Base-by-base conservation (phyloP, 2,329 filamentous ascomycete species). In the Monilinia vaccinii-corymbosi region DNA sequence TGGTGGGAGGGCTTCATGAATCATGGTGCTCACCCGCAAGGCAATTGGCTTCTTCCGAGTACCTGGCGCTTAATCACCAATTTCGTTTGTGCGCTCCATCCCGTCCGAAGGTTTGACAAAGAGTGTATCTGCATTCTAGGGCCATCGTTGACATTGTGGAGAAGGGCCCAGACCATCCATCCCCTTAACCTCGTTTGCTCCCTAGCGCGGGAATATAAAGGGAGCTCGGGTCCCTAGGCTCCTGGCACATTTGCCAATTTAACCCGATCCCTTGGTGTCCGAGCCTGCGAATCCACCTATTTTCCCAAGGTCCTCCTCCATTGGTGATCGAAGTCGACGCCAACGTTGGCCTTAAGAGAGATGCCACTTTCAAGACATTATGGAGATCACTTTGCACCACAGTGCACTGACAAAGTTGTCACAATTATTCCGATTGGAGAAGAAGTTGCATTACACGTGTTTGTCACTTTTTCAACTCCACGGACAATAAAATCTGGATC, bases 361-460 rank as follows among this genome's bases (percentile, higher is more conserved):
- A 28, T 21, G 16, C 18, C 32, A 28, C 44, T 56, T 36, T 21
- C 36, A 25, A 36, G 32, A 38, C 42, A 56, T 36, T n/a, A 56
- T 56, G 53, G 45, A 49, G 55, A 40, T 38, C 44, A 16, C 40
- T 36, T 48, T 57, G 55, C 48, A 49, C 44, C 48, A 38, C 31
- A 23, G 53, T 48, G 38, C 55, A 28, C 42, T 49, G 32, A 48
- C 34, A 57, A 49, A 57, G 44, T 28, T 57, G 45, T 57, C 44
- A 57, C 11, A 10, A 21, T 57, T n/a, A 8, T 18, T 57, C 55
- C 32, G 55, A 57, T 57, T 57, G 55, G 44, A 32, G 55, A 31
- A 40, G 4, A 40, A 38, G 55, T 57, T 57, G 36, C 18, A 57
- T 57, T 57, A 57, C 55, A 57, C 55, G 55, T 57, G 55, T 48